Conservation (phyloP, 2,329 filamentous ascomycete genomes). For the Penicillium sp. region DNA sequence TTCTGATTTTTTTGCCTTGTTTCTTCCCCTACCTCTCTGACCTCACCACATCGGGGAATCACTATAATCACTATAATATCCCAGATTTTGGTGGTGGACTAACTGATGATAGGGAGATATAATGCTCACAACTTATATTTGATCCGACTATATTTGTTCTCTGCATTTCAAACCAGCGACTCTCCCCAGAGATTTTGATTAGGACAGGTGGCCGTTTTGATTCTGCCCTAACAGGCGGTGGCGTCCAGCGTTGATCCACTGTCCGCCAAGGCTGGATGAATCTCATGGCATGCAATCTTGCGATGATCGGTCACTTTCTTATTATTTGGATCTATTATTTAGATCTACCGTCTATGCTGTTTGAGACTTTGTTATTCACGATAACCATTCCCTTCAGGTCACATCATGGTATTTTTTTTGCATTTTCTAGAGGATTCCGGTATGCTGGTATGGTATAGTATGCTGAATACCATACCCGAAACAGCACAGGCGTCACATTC, state of each 20-base stretch:
- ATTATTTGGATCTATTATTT: neutral
- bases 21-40: conserved; percentile 15
- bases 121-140: neutral
- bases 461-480: conserved; percentile 25
- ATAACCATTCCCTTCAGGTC: neutral
- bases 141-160: neutral
- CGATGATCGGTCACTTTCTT: conserved; percentile 15
- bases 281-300: conserved; percentile 20
- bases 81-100: neutral
- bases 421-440: conserved; percentile 10
- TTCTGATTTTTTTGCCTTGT: conserved; percentile 24
- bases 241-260: conserved; percentile 18
- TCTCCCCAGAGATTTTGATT: conserved; percentile 9
- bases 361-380: neutral
- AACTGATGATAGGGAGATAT: neutral
- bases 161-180: neutral
- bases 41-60: conserved; percentile 2
- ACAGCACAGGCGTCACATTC: conserved; percentile 19
- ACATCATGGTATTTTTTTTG: conserved; percentile 14
- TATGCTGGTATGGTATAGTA: conserved; percentile 16
- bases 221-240: conserved; percentile 15
- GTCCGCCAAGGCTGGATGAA: conserved; percentile 23
- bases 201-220: conserved; percentile 26
- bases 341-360: neutral
- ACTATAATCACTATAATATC: neutral